Evolutionary conservation across 1,284 basidiomycete species (phyloP), one percentile per base, ranked within the genome.

Genomic region (Malassezia vespertilionis): DNA sequence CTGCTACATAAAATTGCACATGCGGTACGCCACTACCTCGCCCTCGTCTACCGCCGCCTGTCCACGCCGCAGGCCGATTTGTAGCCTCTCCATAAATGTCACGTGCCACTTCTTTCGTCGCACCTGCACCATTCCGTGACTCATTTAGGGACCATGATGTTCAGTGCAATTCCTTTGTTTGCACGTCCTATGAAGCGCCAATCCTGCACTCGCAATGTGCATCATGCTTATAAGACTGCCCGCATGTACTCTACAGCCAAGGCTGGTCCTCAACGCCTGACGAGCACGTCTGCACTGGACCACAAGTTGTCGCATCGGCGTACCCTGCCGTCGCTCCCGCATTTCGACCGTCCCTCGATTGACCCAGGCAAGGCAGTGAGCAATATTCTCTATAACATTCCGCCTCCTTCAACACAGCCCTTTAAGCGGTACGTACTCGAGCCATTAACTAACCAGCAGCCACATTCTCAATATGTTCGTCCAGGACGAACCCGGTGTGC

Each of bases 381-480:
- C 54, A 71, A 72, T 54, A 71, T 73, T 44, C 56, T 72, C 14
- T 71, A 70, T 63, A 95, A 95, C 72, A 95, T 90, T 6, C 89
- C 89, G 6, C 84, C 89, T 15, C 88, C 89, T 1, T 87, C 82
- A 69, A 73, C 82, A 44, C 86, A 93, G 71, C 90, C 90, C 2
- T 93, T 83, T 75, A 95, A 93, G 79, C 86, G 86, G 84, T 88
- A 57, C 53, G 79, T 75, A 40, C 12, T 12, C 14, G 3, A 5
- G 4, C 15, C 20, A 1, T 2, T n/a, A n/a, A 4, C 33, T 40
- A 14, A 28, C 24, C 37, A n/a, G 30, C 21, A 47, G 42, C 71
- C 93, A 97, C 71, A 81, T 91, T 51, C 79, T 99, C 57, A 97
- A 97, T 75, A 96, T 90, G 73, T 81, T 99, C 53, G 93, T 99